Percentiles rank a stretch among this genome's conserved stretches.
These are phyloP conservation scores for Starmerella kuoi DNA, from an alignment of 805 yeast genomes.

Conservation along the genomic window DNA sequence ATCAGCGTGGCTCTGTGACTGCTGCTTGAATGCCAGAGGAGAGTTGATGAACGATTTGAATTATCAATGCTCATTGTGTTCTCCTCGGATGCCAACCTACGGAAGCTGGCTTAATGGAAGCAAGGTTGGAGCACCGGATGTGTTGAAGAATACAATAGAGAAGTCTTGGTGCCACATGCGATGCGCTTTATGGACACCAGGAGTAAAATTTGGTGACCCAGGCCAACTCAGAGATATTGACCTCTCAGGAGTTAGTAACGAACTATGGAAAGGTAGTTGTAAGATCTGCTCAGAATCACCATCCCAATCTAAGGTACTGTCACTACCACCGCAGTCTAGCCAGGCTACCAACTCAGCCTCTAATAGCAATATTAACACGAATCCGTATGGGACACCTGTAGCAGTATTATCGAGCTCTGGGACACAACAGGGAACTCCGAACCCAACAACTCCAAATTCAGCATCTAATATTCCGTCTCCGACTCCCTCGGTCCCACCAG, in stretches of 20 bases:
- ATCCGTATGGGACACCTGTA: too few species aligned
- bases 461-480: too few species aligned
- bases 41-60: constrained; percentile 28
- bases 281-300: constrained; percentile 4
- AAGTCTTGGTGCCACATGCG: constrained; percentile 20
- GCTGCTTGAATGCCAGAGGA: constrained; percentile 56
- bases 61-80: constrained; percentile 17
- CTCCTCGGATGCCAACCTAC: constrained; percentile 14
- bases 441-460: too few species aligned
- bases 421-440: too few species aligned
- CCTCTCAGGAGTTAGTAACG: neutral
- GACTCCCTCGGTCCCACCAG: too few species aligned
- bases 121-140: constrained; percentile 12
- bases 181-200: constrained; percentile 16
- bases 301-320: neutral
- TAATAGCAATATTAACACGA: too few species aligned
- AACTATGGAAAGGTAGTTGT: constrained; percentile 1
- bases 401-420: too few species aligned
- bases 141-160: constrained; percentile 17
- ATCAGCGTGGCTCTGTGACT: constrained; percentile 44
- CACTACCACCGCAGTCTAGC: neutral
- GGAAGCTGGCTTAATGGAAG: constrained; percentile 16
- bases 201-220: constrained; percentile 10
- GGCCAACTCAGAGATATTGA: constrained; percentile 6
- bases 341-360: too few species aligned